Percentiles rank a stretch among this genome's conserved stretches.
Conservation (phyloP, 176 grass and related monocot genomes). For the Cenchrus fungigraminus region DNA sequence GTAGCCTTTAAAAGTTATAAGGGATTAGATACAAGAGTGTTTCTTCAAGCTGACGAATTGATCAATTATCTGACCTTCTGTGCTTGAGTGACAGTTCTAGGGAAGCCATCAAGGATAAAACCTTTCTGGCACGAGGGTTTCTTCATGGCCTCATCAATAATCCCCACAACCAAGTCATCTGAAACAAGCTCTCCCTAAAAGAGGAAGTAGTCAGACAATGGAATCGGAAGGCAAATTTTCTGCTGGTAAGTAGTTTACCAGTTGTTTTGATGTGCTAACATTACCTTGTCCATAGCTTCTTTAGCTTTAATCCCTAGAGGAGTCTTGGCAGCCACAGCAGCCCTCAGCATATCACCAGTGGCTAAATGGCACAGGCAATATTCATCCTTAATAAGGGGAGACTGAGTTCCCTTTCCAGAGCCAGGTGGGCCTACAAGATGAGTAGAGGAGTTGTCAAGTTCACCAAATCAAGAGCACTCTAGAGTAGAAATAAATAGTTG, state of each 20-base stretch:
- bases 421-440: slow-evolving; percentile 80
- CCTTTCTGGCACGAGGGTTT: slow-evolving; percentile 97
- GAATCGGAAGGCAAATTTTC: slow-evolving; percentile 19
- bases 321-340: slow-evolving; percentile 91
- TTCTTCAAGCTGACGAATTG: not conserved
- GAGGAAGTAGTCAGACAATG: slow-evolving; percentile 27
- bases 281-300: slow-evolving; percentile 90
- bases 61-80: slow-evolving; percentile 64
- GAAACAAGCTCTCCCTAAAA: slow-evolving; percentile 94
- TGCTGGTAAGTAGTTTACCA: slow-evolving; percentile 13
- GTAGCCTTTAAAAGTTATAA: not conserved
- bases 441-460: slow-evolving; percentile 1
- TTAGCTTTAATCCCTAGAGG: slow-evolving; percentile 94
- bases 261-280: slow-evolving; percentile 18
- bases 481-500: not conserved
- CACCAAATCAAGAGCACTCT: not conserved
- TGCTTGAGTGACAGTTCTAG: slow-evolving; percentile 88
- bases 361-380: slow-evolving; percentile 96
- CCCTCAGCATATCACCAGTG: slow-evolving; percentile 97
- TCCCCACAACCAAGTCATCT: slow-evolving; percentile 91
- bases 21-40: not conserved
- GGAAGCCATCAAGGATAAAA: slow-evolving; percentile 99
- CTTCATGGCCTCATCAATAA: slow-evolving; percentile 99
- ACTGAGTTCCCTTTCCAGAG: slow-evolving; percentile 95
- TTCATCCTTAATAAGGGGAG: slow-evolving; percentile 91